A percentile compares a stretch with the other conserved stretches of the same genome.
Conservation (phyloP, 2,329 filamentous ascomycete genomes). For the Talaromyces albobiverticillius region DNA sequence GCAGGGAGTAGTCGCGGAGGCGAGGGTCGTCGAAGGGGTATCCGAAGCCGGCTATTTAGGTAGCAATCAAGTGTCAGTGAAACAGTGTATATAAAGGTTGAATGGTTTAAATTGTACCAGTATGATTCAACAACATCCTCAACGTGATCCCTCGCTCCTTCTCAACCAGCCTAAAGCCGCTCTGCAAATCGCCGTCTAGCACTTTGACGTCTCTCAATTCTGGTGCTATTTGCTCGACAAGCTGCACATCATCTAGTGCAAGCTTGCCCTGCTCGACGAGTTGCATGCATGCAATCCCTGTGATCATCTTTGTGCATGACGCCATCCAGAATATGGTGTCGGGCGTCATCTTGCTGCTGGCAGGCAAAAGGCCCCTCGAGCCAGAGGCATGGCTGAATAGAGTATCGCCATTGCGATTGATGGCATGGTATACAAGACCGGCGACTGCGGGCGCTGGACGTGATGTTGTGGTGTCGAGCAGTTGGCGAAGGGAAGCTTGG, state of each 20-base stretch:
- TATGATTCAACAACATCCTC: constrained; percentile 51
- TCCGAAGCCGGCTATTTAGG: constrained; percentile 32
- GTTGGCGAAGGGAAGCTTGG: constrained; percentile 12
- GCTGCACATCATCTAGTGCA: constrained; percentile 47
- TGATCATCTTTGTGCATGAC: constrained; percentile 57
- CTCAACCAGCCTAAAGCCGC: constrained; percentile 27
- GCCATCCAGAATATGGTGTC: constrained; percentile 49
- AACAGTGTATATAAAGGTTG: background rate
- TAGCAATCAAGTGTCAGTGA: too few relatives aligned
- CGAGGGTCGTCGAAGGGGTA: constrained; percentile 49
- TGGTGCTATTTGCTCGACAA: constrained; percentile 45
- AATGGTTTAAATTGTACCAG: constrained; percentile 43
- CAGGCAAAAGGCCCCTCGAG: constrained; percentile 18
- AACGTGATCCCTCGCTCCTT: constrained; percentile 48
- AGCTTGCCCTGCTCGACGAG: constrained; percentile 53
- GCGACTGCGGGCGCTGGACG: constrained; percentile 6
- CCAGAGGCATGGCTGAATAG: constrained; percentile 28
- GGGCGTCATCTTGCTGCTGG: constrained; percentile 22
- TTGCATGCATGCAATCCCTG: constrained; percentile 55
- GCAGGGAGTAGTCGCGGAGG: constrained; percentile 38
- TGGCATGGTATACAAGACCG: constrained; percentile 22
- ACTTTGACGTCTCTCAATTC: constrained; percentile 51
- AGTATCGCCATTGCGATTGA: constrained; percentile 25
- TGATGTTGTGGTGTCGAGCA: constrained; percentile 12
- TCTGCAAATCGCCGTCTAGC: constrained; percentile 27